Evolutionary conservation across 306 rosid genomes (phyloP).

Genomic region (Cyamopsis tetragonoloba): DNA sequence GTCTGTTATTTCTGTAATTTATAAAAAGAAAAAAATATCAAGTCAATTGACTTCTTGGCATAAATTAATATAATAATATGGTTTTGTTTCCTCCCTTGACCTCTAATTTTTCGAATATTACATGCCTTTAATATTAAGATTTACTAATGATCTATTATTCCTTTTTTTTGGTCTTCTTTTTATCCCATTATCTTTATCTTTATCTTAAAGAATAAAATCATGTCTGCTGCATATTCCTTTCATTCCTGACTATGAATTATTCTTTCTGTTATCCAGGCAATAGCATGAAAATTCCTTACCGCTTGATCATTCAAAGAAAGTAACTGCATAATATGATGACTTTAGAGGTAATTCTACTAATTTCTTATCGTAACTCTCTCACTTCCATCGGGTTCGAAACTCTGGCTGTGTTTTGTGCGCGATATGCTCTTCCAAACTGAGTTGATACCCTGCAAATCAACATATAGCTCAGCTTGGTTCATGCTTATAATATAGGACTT

Average conservation of each 20-base stretch:
- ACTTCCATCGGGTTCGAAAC: background rate
- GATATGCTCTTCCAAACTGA: background rate
- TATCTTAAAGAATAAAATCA: too few species aligned
- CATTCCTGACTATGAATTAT: background rate
- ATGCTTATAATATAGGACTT: background rate
- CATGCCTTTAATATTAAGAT: background rate
- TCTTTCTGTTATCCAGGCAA: conserved; percentile 42
- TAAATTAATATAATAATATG: background rate
- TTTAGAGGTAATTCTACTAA: conserved; percentile 23
- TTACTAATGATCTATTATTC: background rate
- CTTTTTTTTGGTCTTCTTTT: background rate
- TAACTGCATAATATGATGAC: conserved; percentile 30
- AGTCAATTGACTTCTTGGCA: background rate
- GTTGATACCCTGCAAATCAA: background rate
- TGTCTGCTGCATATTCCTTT: background rate
- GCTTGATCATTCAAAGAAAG: conserved; percentile 32
- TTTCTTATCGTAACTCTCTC: background rate
- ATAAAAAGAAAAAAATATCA: background rate
- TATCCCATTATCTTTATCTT: background rate
- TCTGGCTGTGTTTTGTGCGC: conserved; percentile 3
- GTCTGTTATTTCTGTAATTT: background rate
- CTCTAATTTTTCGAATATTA: background rate
- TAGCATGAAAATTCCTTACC: conserved; percentile 17
- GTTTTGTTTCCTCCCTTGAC: background rate
- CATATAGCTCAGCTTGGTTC: background rate